phyloP scores from a whole-genome alignment of 2,329 filamentous ascomycete species.

The Aspergillus uvarum region DNA sequence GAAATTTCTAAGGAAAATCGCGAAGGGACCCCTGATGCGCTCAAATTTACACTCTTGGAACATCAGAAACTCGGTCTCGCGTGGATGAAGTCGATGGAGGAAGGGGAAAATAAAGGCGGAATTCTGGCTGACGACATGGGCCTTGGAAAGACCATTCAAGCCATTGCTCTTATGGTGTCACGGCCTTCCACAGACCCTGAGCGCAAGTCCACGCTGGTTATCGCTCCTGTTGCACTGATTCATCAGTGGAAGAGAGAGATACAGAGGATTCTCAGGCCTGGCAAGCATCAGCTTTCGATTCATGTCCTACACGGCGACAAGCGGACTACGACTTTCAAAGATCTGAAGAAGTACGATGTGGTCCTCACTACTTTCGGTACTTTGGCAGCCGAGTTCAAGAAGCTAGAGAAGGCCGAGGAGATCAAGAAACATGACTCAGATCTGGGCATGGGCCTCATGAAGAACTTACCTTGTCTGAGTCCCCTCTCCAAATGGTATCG shows the following conservation, averaged over 20 bases:
- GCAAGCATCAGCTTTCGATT: slow-evolving; percentile 59
- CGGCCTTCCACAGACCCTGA: slow-evolving; percentile 60
- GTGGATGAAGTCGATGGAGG: slow-evolving; percentile 75
- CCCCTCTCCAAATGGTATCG: slow-evolving; percentile 62
- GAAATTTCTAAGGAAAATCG: slow-evolving; percentile 62
- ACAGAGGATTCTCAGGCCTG: slow-evolving; percentile 61
- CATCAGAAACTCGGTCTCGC: slow-evolving; percentile 77
- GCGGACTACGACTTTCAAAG: slow-evolving; percentile 55
- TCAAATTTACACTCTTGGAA: slow-evolving; percentile 70
- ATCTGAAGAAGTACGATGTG: slow-evolving; percentile 67
- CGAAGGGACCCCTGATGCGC: slow-evolving; percentile 66
- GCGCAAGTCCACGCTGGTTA: slow-evolving; percentile 74
- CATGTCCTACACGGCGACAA: slow-evolving; percentile 68
- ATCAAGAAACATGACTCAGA: slow-evolving; percentile 44
- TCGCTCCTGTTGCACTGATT: slow-evolving; percentile 76
- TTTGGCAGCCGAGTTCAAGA: slow-evolving; percentile 65
- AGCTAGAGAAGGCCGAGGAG: slow-evolving; percentile 53
- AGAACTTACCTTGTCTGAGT: slow-evolving; percentile 60
- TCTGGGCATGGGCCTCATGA: slow-evolving; percentile 18
- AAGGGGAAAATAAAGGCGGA: slow-evolving; percentile 68
- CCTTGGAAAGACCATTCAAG: slow-evolving; percentile 79
- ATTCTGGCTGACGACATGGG: slow-evolving; percentile 83
- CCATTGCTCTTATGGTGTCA: slow-evolving; percentile 72
- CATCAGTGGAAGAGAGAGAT: slow-evolving; percentile 86
- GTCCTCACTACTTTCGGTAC: slow-evolving; percentile 79